These are phyloP conservation scores for Trichomonas tenax DNA, from an alignment of 208 protist genomes.

Conservation along the genomic window DNA sequence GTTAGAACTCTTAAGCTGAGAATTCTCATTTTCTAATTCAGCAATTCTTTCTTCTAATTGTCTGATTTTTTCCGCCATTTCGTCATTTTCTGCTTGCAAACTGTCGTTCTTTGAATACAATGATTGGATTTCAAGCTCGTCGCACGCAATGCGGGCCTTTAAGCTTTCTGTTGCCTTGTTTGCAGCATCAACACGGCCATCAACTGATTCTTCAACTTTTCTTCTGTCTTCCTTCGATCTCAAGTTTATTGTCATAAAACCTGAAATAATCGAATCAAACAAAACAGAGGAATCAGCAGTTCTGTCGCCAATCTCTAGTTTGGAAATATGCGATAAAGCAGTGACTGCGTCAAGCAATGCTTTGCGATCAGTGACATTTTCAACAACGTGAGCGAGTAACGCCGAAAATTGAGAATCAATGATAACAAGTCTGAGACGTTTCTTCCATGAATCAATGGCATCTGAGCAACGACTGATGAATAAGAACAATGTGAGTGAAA, in stretches of 20 bases:
- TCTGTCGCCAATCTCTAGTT: background rate
- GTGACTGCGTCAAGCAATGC: background rate
- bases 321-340: background rate
- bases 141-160: background rate
- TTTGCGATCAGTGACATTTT: background rate
- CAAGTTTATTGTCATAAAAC: background rate
- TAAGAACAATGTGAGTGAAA: background rate
- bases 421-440: background rate
- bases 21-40: background rate
- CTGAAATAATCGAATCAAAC: background rate
- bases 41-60: background rate
- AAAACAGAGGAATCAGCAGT: background rate
- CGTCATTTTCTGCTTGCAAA: background rate
- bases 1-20: background rate
- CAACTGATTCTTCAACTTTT: background rate
- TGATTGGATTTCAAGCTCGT: background rate
- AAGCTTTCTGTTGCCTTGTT: background rate
- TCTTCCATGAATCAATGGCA: background rate
- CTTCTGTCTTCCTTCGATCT: background rate
- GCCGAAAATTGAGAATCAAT: background rate
- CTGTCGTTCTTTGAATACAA: background rate
- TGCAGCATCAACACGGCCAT: background rate
- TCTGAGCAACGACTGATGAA: background rate
- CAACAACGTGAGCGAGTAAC: background rate
- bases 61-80: background rate